Conservation (phyloP, 768 basidiomycete genomes). For the Agaricus bisporus region DNA sequence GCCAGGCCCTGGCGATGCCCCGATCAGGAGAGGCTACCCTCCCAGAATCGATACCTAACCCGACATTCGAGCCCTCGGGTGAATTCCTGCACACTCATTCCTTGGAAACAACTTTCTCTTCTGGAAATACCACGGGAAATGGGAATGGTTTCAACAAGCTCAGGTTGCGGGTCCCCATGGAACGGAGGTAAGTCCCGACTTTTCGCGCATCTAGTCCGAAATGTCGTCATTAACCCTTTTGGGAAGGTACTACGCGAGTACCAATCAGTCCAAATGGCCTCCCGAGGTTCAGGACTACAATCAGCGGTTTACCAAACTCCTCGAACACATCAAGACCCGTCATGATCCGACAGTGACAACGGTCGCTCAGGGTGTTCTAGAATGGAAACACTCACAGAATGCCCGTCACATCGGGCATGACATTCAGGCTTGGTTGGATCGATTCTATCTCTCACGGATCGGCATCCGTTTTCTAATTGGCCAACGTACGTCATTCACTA, state of each 20-base stretch:
- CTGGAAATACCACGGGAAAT: constrained; percentile 28
- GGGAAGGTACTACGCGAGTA: constrained; percentile 80
- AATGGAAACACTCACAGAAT: constrained; percentile 83
- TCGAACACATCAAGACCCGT: constrained; percentile 86
- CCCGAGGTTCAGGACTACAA: constrained; percentile 95
- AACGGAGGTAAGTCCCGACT: constrained; percentile 55
- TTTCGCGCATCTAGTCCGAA: background rate
- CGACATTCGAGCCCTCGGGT: constrained; percentile 48
- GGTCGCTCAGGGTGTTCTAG: constrained; percentile 91
- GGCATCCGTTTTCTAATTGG: constrained; percentile 97
- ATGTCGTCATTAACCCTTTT: constrained; percentile 5
- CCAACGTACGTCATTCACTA: constrained; percentile 58
- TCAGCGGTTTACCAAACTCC: constrained; percentile 76
- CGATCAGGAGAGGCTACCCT: constrained; percentile 42
- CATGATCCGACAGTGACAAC: constrained; percentile 99
- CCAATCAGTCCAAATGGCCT: constrained; percentile 68
- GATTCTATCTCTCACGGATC: constrained; percentile 95
- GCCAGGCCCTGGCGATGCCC: constrained; percentile 53
- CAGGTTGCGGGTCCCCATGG: constrained; percentile 77
- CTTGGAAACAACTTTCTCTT: constrained; percentile 4
- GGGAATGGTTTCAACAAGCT: constrained; percentile 46
- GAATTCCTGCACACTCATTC: constrained; percentile 16
- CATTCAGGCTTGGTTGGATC: constrained; percentile 92
- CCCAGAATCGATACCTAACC: constrained; percentile 79
- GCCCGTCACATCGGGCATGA: constrained; percentile 71